phyloP scores from a whole-genome alignment of 306 rosid genomes.

The Pueraria montana region DNA sequence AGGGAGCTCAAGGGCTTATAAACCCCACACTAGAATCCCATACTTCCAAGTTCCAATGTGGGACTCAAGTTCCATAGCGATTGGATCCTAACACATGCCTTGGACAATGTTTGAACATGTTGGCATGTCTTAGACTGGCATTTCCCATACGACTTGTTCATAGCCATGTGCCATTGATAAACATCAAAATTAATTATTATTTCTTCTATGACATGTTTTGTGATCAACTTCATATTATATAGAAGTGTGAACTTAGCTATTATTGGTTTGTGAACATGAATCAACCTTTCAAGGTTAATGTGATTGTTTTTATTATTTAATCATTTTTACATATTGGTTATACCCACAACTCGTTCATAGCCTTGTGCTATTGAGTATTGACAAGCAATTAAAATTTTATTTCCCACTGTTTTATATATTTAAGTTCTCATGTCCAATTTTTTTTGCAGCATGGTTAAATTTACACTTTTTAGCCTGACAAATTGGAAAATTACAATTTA shows the following conservation, averaged over 20 bases:
- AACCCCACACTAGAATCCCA: neutral
- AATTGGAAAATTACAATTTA: constrained; percentile 19
- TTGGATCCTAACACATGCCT: constrained; percentile 17
- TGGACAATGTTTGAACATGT: neutral
- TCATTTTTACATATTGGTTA: constrained; percentile 21
- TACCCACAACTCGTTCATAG: constrained; percentile 25
- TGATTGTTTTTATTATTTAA: constrained; percentile 36
- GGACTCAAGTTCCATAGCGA: neutral
- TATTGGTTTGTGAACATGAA: neutral
- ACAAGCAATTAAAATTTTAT: constrained; percentile 20
- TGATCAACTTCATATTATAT: too few relatives aligned
- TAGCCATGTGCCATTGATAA: constrained; percentile 14
- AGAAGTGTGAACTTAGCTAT: too few relatives aligned
- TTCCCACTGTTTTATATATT: constrained; percentile 29
- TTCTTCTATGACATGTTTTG: too few relatives aligned
- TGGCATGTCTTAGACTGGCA: constrained; percentile 19
- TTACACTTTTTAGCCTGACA: neutral
- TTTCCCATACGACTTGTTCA: constrained; percentile 35
- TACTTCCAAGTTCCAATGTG: neutral
- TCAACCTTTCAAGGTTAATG: constrained; percentile 32
- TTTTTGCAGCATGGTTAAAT: neutral
- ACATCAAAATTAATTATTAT: too few relatives aligned
- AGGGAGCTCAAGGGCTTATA: neutral
- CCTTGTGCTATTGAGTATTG: constrained; percentile 8
- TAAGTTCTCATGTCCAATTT: constrained; percentile 28